Evolutionary conservation across 805 yeast species (phyloP), one percentile per base, ranked within the genome.

Genomic region (Saturnispora sanitii): DNA sequence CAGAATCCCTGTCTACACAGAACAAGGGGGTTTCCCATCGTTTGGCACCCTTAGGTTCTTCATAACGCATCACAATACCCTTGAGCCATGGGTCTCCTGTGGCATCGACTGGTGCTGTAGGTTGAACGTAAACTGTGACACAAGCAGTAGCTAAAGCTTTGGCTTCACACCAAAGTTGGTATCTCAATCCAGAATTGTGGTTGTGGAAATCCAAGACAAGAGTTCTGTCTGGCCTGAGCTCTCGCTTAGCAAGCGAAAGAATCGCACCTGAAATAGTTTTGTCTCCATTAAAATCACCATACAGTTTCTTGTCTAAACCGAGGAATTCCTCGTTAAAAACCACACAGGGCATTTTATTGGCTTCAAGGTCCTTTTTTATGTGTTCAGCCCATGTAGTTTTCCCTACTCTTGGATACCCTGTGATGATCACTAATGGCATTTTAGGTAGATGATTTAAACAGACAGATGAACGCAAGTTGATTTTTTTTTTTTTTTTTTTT

Each of bases 1-100:
- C 16, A 25, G 79, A 79, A 37, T 72, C 76, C 51, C 66, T 71
- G 3, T 77, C 71, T 1, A 88, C 60, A 0, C 85, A 76, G 54
- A 87, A 79, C 45, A 90, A 63, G 5, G 98, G 98, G 4, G 94
- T 77, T 55, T 92, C 98, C 98, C 98, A 92, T 45, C 96, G 65
- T 21, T 80, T 75, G 52, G 75, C 73, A 25, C 78, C 77, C 55
- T 85, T 82, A 1, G 98, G 98, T 57, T 92, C 98, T 60, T 92
- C 98, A 55, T 79, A 92, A 44, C 98, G 62, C 76, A 87, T 82
- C 3, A 76, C 71, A 43, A 90, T 64, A 39, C 81, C 88, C 13
- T 69, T 68, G 21, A 85, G 60, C 26, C 73, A 77, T 2, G 65
- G 68, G 34, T 75, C 79, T 1, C 74, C 79, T 4, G 71, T 49